phyloP scores from a whole-genome alignment of 345 rosid genomes.

The Arabis hirsuta region DNA sequence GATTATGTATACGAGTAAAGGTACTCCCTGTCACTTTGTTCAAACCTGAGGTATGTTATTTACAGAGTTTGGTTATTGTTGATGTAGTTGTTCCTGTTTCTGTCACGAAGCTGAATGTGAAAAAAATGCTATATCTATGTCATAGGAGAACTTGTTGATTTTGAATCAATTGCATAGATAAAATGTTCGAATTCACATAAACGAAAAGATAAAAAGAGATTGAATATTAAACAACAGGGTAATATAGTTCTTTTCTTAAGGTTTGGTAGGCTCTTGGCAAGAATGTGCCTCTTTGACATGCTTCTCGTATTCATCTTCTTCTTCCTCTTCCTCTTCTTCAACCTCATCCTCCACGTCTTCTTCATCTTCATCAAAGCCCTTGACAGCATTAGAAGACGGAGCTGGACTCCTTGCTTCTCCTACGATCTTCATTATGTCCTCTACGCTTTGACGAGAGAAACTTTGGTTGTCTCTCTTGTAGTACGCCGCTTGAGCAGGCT shows the following conservation, averaged over 20 bases:
- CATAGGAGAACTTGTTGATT: neutral
- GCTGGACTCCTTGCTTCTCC: constrained; percentile 82
- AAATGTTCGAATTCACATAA: constrained; percentile 20
- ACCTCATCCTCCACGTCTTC: constrained; percentile 69
- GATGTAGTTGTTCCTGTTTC: constrained; percentile 16
- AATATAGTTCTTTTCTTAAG: constrained; percentile 31
- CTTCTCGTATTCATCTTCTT: constrained; percentile 67
- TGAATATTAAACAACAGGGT: constrained; percentile 20
- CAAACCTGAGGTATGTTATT: constrained; percentile 36
- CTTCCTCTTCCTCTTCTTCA: constrained; percentile 62
- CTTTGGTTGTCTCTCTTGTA: constrained; percentile 75
- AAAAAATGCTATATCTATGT: neutral
- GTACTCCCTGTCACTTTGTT: constrained; percentile 36
- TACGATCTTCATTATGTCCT: constrained; percentile 90
- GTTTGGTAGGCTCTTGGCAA: constrained; percentile 70
- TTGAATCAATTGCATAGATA: constrained; percentile 22
- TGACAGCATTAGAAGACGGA: constrained; percentile 53
- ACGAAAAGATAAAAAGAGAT: constrained; percentile 17
- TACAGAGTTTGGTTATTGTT: constrained; percentile 11
- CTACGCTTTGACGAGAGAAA: constrained; percentile 76
- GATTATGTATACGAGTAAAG: constrained; percentile 40
- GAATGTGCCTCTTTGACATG: constrained; percentile 88
- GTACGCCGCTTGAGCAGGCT: constrained; percentile 75
- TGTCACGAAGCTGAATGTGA: constrained; percentile 21
- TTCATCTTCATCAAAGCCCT: constrained; percentile 72